Conservation (phyloP, 148 eudicot species). For the Rhododendron simsii region DNA sequence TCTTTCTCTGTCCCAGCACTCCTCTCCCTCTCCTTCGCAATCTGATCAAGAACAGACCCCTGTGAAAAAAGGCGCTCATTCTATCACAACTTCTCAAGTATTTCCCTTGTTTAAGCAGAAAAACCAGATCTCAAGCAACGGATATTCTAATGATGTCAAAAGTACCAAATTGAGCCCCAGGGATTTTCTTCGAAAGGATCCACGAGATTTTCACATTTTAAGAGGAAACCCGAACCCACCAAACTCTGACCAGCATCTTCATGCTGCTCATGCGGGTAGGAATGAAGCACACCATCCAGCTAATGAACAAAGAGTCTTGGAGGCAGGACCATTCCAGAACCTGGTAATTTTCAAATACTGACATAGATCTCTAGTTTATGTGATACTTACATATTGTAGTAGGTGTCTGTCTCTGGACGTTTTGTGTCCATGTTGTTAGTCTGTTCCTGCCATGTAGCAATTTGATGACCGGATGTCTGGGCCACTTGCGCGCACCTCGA, state of each 20-base stretch:
- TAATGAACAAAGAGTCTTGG: constrained; percentile 14
- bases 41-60: constrained; percentile 76
- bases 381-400: background rate
- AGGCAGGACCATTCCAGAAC: constrained; percentile 26
- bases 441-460: background rate
- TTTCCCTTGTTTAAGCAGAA: constrained; percentile 40
- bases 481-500: background rate
- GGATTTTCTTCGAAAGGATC: constrained; percentile 6
- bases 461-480: background rate
- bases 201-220: constrained; percentile 16
- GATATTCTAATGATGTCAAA: constrained; percentile 1
- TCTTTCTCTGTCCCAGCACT: constrained; percentile 63
- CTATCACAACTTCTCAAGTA: constrained; percentile 19
- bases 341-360: constrained; percentile 30
- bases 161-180: constrained; percentile 15
- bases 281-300: constrained; percentile 12
- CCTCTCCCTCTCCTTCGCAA: constrained; percentile 79
- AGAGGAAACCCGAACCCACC: constrained; percentile 17
- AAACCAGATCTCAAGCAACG: constrained; percentile 20
- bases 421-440: background rate
- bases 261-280: constrained; percentile 14
- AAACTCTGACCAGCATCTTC: constrained; percentile 15
- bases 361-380: background rate
- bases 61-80: constrained; percentile 20
- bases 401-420: background rate